phyloP scores from a whole-genome alignment of 352 stramenopile genomes.

The Achlya hypogyna region DNA sequence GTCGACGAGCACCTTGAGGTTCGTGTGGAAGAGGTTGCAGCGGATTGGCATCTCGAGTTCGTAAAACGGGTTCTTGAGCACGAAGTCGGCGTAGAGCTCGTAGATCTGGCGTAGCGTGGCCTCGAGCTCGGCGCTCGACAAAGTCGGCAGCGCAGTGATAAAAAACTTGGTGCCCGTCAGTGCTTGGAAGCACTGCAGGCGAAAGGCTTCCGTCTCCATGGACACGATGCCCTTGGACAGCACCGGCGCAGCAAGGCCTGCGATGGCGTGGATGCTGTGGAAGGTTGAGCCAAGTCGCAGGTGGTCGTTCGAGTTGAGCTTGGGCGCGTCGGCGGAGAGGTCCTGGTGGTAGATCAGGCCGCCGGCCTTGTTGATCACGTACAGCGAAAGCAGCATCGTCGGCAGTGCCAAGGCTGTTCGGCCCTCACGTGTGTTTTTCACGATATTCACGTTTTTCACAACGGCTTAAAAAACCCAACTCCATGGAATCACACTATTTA shows the following conservation, averaged over 20 bases:
- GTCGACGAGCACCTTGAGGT: constrained; percentile 83
- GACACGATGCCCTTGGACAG: constrained; percentile 83
- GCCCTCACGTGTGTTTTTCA: too few relatives aligned
- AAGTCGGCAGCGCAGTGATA: constrained; percentile 81
- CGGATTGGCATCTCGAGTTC: constrained; percentile 93
- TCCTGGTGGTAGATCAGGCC: constrained; percentile 91
- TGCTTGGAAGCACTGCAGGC: constrained; percentile 89
- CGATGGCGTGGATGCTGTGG: constrained; percentile 91
- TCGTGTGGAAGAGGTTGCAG: constrained; percentile 86
- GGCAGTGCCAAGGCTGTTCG: too few relatives aligned
- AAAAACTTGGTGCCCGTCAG: constrained; percentile 91
- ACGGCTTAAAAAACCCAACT: too few relatives aligned
- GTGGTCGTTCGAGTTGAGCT: constrained; percentile 88
- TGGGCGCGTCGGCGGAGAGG: constrained; percentile 70
- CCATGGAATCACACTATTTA: too few relatives aligned
- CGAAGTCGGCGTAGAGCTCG: constrained; percentile 92
- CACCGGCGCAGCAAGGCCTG: constrained; percentile 73
- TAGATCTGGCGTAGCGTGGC: constrained; percentile 82
- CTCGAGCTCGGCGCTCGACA: constrained; percentile 53
- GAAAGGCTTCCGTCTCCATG: constrained; percentile 88
- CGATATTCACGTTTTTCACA: too few relatives aligned
- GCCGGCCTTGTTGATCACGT: constrained; percentile 92
- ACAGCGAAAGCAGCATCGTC: constrained; percentile 85
- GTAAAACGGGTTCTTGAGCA: constrained; percentile 96
- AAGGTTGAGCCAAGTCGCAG: constrained; percentile 91